Evolutionary conservation across 2,329 filamentous ascomycete species (phyloP).

Genomic region (Cryphonectria naterciae): DNA sequence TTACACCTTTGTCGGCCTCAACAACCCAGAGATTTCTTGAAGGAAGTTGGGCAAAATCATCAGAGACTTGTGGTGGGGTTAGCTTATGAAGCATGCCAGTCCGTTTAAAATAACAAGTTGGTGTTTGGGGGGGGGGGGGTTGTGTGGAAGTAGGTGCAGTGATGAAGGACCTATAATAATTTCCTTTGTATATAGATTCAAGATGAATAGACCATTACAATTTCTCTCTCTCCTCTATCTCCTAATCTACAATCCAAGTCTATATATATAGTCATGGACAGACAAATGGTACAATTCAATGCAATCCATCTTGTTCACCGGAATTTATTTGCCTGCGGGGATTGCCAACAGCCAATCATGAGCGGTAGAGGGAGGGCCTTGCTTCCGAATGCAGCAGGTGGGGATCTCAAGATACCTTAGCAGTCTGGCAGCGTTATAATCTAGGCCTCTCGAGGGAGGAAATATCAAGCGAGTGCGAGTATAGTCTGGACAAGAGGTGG

Average conservation of each 20-base stretch:
- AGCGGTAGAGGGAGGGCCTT: neutral
- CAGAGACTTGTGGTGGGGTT: neutral
- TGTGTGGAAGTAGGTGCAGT: neutral
- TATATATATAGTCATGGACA: no score
- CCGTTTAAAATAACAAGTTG: neutral
- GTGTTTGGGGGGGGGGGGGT: neutral
- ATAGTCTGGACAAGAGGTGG: neutral
- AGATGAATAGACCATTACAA: neutral
- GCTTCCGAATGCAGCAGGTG: conserved; percentile 13
- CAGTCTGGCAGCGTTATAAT: no score
- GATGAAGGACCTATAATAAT: neutral
- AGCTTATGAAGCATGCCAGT: neutral
- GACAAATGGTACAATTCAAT: neutral
- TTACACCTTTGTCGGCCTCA: conserved; percentile 34
- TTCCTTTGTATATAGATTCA: neutral
- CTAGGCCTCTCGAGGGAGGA: neutral
- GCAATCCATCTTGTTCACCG: neutral
- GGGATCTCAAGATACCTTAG: neutral
- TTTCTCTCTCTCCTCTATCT: neutral
- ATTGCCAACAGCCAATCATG: neutral
- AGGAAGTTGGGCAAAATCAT: no score
- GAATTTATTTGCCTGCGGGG: neutral
- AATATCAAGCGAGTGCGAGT: no score
- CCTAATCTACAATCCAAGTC: no score
- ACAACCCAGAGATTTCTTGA: neutral